Percentiles rank a stretch among this genome's conserved stretches.
phyloP scores from a whole-genome alignment of 2,329 filamentous ascomycete species.

The Aspergillus melleus region DNA sequence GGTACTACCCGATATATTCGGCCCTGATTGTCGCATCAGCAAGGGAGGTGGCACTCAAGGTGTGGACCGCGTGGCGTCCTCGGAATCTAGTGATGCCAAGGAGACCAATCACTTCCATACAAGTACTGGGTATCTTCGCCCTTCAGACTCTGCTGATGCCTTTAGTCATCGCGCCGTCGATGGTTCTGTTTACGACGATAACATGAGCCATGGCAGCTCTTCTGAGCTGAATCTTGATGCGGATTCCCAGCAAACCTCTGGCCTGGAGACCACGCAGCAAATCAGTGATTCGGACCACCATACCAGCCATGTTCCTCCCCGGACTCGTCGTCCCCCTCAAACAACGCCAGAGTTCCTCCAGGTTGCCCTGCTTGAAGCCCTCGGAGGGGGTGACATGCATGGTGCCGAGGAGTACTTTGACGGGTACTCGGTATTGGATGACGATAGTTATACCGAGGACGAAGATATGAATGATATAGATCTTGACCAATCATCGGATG shows the following conservation, averaged over 20 bases:
- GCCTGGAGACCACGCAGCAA: constrained; percentile 1
- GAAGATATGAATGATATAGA: constrained; percentile 16
- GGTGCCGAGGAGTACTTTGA: constrained; percentile 20
- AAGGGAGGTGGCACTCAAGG: background rate
- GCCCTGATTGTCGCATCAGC: constrained; percentile 23
- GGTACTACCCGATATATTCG: constrained; percentile 31
- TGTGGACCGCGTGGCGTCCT: background rate
- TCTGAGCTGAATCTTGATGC: constrained; percentile 14
- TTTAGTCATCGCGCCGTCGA: constrained; percentile 22
- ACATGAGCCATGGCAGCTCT: constrained; percentile 11
- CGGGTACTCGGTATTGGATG: constrained; percentile 16
- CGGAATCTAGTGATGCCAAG: background rate
- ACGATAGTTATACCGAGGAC: constrained; percentile 12
- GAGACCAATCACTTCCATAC: background rate
- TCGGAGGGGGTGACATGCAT: constrained; percentile 19
- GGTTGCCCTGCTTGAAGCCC: constrained; percentile 23
- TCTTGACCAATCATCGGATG: constrained; percentile 12
- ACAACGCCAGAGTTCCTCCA: constrained; percentile 24
- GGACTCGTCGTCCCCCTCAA: constrained; percentile 12
- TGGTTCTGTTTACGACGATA: constrained; percentile 19
- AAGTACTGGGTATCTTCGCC: constrained; percentile 2
- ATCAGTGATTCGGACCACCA: constrained; percentile 7
- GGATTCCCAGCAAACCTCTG: constrained; percentile 7
- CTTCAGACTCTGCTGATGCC: constrained; percentile 14
- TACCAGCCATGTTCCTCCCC: constrained; percentile 2